phyloP scores from a whole-genome alignment of 129 eudicot species.

The Lactuca saligna region DNA sequence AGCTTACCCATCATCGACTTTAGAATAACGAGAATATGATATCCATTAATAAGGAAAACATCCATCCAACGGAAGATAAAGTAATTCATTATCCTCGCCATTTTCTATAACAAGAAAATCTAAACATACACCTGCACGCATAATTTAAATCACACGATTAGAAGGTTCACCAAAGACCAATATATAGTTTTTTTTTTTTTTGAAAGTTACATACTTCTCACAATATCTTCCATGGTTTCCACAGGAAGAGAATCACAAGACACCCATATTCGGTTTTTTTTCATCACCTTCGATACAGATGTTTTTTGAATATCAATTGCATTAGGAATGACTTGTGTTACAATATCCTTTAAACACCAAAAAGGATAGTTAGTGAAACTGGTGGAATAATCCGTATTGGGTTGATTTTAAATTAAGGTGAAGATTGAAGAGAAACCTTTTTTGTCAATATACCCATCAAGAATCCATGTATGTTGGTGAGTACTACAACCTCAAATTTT shows the following conservation, averaged over 20 bases:
- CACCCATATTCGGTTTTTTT: constrained; percentile 67
- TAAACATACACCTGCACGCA: constrained; percentile 59
- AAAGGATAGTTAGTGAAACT: background rate
- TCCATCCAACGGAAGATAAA: background rate
- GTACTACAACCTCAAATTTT: constrained; percentile 63
- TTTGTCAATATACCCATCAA: constrained; percentile 70
- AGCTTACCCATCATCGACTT: too few relatives aligned
- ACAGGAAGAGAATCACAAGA: constrained; percentile 73
- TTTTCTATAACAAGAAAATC: constrained; percentile 75
- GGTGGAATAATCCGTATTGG: too few relatives aligned
- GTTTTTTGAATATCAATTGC: constrained; percentile 62
- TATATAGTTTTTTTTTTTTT: background rate
- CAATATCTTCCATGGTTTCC: constrained; percentile 78
- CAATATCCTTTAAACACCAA: constrained; percentile 28
- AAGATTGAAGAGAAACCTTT: constrained; percentile 37
- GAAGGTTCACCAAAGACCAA: background rate
- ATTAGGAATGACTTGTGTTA: constrained; percentile 34
- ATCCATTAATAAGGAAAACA: too few relatives aligned
- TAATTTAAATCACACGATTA: background rate
- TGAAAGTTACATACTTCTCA: constrained; percentile 42
- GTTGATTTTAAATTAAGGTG: too few relatives aligned
- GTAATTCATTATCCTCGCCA: constrained; percentile 72
- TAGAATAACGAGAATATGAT: too few relatives aligned
- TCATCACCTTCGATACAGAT: constrained; percentile 75
- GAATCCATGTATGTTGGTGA: constrained; percentile 69